A percentile compares a stretch with the other conserved stretches of the same genome.
These are phyloP conservation scores for Cystofilobasidium capitatum DNA, from an alignment of 768 basidiomycete genomes.

Conservation along the genomic window DNA sequence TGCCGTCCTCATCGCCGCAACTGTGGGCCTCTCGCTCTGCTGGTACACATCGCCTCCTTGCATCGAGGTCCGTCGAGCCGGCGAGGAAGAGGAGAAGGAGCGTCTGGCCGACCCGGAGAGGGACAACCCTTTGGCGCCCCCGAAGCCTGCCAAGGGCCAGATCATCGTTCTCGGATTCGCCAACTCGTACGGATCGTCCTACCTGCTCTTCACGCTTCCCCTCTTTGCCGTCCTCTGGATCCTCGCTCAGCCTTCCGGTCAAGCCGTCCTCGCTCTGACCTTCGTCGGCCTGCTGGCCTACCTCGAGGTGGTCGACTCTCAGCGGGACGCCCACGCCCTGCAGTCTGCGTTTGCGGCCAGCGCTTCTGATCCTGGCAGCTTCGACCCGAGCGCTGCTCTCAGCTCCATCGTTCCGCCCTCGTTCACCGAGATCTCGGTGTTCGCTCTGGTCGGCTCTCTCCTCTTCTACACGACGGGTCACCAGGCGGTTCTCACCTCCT, in stretches of 20 bases:
- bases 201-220: conserved; percentile 69
- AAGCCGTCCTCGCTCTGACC: conserved; percentile 59
- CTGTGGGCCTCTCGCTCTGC: conserved; percentile 48
- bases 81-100: conserved; percentile 27
- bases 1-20: conserved; percentile 42
- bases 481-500: conserved; percentile 72
- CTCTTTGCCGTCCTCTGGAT: conserved; percentile 53
- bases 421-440: conserved; percentile 60
- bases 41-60: conserved; percentile 72
- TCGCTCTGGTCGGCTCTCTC: conserved; percentile 67
- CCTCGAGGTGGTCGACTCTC: conserved; percentile 71
- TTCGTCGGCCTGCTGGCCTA: conserved; percentile 61
- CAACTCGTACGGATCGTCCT: conserved; percentile 81
- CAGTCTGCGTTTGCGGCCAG: conserved; percentile 31
- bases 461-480: conserved; percentile 85
- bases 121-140: conserved; percentile 19
- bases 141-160: conserved; percentile 33
- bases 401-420: conserved; percentile 41
- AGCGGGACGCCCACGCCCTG: conserved; percentile 53
- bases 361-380: conserved; percentile 44
- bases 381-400: conserved; percentile 46
- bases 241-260: conserved; percentile 68
- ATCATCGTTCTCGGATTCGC: conserved; percentile 65
- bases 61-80: conserved; percentile 50
- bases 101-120: conserved; percentile 12